Base-by-base conservation (phyloP, 164 flowering plant species). In the Magnolia officinalis region DNA sequence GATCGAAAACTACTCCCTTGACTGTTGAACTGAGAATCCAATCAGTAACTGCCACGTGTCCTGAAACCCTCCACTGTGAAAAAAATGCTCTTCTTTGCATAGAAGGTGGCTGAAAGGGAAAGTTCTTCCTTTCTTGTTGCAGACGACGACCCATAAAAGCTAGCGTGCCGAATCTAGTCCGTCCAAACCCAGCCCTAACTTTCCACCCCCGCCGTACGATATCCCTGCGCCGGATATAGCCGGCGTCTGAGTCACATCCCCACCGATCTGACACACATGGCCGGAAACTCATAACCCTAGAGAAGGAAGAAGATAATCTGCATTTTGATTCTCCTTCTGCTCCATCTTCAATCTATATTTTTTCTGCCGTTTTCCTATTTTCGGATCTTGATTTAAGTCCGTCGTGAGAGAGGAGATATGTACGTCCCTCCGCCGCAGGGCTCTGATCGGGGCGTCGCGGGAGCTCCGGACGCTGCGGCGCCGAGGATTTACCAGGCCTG, bases 351-450 rank as follows among this genome's bases (percentile, higher is more conserved):
- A 55, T 16, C 13, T 55, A 8, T 2, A 11, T 55, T 55, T 55
- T 55, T 55, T 55, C 18, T 55, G 45, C 6, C 45, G 6, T 37
- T 37, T 3, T 37, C 45, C 6, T 5, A 5, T 37, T 37, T 37
- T 37, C 45, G 6, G 45, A 37, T 37, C 45, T 37, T 37, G 45
- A 55, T 55, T 55, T 55, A 19, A 2, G 61, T 55, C 18, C 4
- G 61, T 55, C 61, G 61, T 8, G 29, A 55, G 50, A 72, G 55
- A 75, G 76, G 82, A 73, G 83, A 78, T 67, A 92, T 95, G 98
- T 89, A 90, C 72, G 95, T 86, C 77, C 91, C 84, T 76, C 95
- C 92, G 65, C 98, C 95, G 4, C 85, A 85, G 85, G 67, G 84
- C 74, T 76, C 93, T 37, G 89, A 82, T 81, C 82, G 75, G 76